A percentile compares a stretch with the other conserved stretches of the same genome.
These are phyloP conservation scores for Ceratocystis papillata DNA, from an alignment of 2,329 filamentous ascomycete genomes.

Conservation along the genomic window DNA sequence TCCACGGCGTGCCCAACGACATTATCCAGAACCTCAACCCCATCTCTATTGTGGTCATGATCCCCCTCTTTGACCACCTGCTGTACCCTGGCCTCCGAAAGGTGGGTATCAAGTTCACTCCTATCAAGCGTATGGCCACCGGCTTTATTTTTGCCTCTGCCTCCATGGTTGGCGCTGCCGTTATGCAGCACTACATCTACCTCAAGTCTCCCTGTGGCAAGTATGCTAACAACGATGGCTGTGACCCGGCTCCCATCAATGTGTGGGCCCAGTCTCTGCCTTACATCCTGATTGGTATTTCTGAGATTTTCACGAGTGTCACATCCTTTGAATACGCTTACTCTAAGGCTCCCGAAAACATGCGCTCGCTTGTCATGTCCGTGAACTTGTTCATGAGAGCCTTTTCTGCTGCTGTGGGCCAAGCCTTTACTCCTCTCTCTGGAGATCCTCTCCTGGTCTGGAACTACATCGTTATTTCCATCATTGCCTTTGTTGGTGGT, in stretches of 20 bases:
- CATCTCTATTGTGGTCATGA: slow-evolving; percentile 63
- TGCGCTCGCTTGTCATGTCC: slow-evolving; percentile 64
- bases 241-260: slow-evolving; percentile 50
- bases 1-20: slow-evolving; percentile 66
- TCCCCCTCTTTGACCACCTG: slow-evolving; percentile 57
- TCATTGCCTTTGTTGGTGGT: slow-evolving; percentile 52
- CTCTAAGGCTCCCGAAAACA: slow-evolving; percentile 67
- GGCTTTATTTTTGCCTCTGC: slow-evolving; percentile 57
- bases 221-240: slow-evolving; percentile 40
- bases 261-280: slow-evolving; percentile 49
- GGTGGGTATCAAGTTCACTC: slow-evolving; percentile 54
- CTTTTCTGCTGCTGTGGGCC: slow-evolving; percentile 57
- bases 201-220: slow-evolving; percentile 49
- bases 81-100: slow-evolving; percentile 59
- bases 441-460: slow-evolving; percentile 56
- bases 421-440: slow-evolving; percentile 53
- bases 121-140: slow-evolving; percentile 62
- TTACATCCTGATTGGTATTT: slow-evolving; percentile 42
- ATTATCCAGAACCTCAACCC: slow-evolving; percentile 66
- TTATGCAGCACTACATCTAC: slow-evolving; percentile 56
- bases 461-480: slow-evolving; percentile 57
- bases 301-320: slow-evolving; percentile 46
- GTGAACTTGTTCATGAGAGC: slow-evolving; percentile 62
- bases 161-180: slow-evolving; percentile 48
- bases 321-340: slow-evolving; percentile 64